Conservation (phyloP, 164 flowering plant species). For the Stephania cephalantha region DNA sequence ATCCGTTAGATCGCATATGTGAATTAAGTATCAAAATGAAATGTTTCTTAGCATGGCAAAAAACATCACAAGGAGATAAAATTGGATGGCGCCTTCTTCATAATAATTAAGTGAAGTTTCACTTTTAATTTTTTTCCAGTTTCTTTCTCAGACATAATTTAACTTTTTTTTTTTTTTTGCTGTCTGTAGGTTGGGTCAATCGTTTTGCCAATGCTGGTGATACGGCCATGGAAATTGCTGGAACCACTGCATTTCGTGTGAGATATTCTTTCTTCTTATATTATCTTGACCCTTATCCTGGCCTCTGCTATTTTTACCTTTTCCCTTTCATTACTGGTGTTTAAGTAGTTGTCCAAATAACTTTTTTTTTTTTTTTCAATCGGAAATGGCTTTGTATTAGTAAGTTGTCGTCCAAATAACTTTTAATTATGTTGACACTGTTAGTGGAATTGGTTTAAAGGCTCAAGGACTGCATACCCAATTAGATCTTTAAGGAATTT, state of each 20-base stretch:
- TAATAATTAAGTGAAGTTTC: neutral
- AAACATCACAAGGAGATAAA: no score
- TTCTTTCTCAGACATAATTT: neutral
- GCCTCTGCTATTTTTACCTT: neutral
- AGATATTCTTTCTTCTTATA: constrained; percentile 16
- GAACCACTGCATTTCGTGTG: constrained; percentile 78
- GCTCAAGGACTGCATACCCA: neutral
- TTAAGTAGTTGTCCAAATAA: neutral
- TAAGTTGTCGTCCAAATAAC: no score
- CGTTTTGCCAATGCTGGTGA: constrained; percentile 99
- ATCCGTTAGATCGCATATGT: no score
- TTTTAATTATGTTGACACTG: neutral
- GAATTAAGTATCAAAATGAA: neutral
- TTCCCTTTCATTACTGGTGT: no score
- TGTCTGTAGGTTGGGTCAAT: constrained; percentile 84
- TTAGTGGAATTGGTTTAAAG: neutral
- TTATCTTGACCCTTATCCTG: neutral
- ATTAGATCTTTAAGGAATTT: neutral
- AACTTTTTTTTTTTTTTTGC: neutral
- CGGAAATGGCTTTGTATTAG: no score
- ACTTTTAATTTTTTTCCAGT: neutral
- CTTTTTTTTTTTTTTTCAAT: no score
- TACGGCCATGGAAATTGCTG: constrained; percentile 92
- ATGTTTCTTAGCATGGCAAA: no score
- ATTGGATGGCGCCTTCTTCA: neutral